Evolutionary conservation across 129 eudicot species (phyloP).

Genomic region (Gnaphalium uliginosum): DNA sequence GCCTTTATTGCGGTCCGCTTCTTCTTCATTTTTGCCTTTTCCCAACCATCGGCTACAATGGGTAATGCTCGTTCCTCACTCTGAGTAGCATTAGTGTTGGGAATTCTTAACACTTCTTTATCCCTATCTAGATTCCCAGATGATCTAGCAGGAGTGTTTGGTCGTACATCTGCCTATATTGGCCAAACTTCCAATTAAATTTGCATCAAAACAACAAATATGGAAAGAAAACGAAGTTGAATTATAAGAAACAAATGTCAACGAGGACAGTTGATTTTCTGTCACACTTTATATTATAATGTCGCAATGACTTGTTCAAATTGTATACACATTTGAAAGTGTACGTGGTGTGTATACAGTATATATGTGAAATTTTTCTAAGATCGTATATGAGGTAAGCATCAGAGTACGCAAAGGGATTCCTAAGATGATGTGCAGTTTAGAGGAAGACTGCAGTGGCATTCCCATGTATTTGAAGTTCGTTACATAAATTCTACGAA

Average conservation of each 20-base stretch:
- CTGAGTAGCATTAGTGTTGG: conserved; percentile 39
- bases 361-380: background rate
- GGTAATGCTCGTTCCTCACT: conserved; percentile 58
- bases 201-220: background rate
- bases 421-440: background rate
- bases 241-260: background rate
- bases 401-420: background rate
- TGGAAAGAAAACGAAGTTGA: background rate
- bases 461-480: background rate
- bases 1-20: conserved; percentile 77
- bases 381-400: background rate
- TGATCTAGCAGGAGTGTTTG: conserved; percentile 62
- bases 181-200: conserved; percentile 21
- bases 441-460: background rate
- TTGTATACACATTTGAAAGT: background rate
- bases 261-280: background rate
- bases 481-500: background rate
- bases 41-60: conserved; percentile 75
- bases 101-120: conserved; percentile 52
- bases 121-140: conserved; percentile 58
- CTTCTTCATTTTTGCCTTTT: conserved; percentile 82
- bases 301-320: background rate
- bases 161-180: conserved; percentile 57
- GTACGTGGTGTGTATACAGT: background rate
- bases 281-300: background rate